phyloP scores from a whole-genome alignment of 495 filamentous ascomycete species.

The Aspergillus sclerotioniger region DNA sequence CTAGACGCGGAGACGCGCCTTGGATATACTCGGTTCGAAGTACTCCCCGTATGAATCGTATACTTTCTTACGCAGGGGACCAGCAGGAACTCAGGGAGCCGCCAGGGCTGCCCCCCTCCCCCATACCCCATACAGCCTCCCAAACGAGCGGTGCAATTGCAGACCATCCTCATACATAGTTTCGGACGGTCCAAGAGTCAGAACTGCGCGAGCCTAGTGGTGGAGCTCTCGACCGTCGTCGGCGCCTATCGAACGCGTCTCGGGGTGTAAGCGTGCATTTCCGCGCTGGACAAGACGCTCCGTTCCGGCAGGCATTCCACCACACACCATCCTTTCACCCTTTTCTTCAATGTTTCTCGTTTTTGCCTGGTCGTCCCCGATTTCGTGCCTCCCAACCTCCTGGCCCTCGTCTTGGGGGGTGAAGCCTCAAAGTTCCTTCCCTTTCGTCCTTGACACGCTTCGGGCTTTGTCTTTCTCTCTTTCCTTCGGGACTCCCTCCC shows the following conservation, averaged over 20 bases:
- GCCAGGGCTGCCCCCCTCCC: neutral
- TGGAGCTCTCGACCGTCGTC: conserved; percentile 35
- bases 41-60: neutral
- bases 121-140: neutral
- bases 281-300: conserved; percentile 43
- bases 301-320: conserved; percentile 42
- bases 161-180: no score
- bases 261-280: conserved; percentile 49
- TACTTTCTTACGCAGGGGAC: neutral
- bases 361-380: conserved; percentile 16
- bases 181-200: conserved; percentile 14
- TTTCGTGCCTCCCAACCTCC: conserved; percentile 23
- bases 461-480: conserved; percentile 13
- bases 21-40: neutral
- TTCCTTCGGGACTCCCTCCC: conserved; percentile 1
- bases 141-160: conserved; percentile 4
- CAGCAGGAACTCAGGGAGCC: neutral
- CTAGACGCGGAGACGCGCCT: conserved; percentile 22
- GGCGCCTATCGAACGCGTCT: conserved; percentile 52
- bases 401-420: conserved; percentile 19
- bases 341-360: conserved; percentile 36
- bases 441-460: conserved; percentile 23
- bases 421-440: conserved; percentile 19
- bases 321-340: conserved; percentile 35
- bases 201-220: conserved; percentile 25